Evolutionary conservation across 2,329 filamentous ascomycete species (phyloP).

Genomic region (Scytalidium lignicola): DNA sequence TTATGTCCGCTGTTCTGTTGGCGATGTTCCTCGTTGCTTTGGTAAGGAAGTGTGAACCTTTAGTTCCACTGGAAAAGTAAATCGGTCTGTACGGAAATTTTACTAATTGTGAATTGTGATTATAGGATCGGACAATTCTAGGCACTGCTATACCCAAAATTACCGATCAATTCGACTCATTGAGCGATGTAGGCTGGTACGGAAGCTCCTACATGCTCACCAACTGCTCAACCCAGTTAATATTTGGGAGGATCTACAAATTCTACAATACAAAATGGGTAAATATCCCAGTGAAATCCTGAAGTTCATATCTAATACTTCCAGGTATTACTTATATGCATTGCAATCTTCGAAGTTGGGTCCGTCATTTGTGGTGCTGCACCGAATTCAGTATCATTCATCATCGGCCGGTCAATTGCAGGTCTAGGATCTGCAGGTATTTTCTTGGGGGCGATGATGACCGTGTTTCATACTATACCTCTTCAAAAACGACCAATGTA

Average conservation of each 20-base stretch:
- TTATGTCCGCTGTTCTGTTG: not conserved
- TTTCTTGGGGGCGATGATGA: conserved; percentile 18
- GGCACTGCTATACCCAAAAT: conserved; percentile 32
- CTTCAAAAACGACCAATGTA: conserved; percentile 14
- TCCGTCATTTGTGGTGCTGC: conserved; percentile 19
- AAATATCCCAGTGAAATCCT: conserved; percentile 2
- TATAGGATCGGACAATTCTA: conserved; percentile 23
- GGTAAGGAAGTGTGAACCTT: no score
- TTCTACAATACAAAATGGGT: conserved; percentile 12
- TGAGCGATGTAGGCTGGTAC: conserved; percentile 31
- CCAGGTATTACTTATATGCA: not conserved
- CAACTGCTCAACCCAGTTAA: conserved; percentile 18
- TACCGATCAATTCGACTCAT: conserved; percentile 29
- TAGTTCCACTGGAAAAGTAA: no score
- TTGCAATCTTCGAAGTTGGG: conserved; percentile 21
- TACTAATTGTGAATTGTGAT: not conserved
- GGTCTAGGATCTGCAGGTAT: conserved; percentile 23
- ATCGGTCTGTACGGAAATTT: no score
- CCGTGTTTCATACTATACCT: conserved; percentile 5
- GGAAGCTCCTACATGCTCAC: conserved; percentile 27
- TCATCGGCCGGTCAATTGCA: conserved; percentile 20
- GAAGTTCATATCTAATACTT: conserved; percentile 13
- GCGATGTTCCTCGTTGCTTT: not conserved
- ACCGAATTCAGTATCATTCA: conserved; percentile 20
- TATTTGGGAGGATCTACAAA: conserved; percentile 16